A percentile compares a stretch with the other conserved stretches of the same genome.
phyloP scores from a whole-genome alignment of 805 yeast genomes.

The Candida pseudoglaebosa region DNA sequence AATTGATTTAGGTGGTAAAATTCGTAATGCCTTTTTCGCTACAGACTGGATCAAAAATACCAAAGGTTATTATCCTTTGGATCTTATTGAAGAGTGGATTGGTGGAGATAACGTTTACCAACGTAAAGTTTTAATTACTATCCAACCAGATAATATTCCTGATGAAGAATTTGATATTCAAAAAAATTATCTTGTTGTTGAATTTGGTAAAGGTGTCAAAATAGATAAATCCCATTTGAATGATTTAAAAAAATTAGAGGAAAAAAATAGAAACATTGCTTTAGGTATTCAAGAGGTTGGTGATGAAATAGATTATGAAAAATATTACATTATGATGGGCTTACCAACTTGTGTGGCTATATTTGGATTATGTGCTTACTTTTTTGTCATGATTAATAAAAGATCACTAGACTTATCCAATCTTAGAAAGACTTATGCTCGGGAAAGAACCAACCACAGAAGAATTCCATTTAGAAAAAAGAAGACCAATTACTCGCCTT shows the following conservation, averaged over 20 bases:
- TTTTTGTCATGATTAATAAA: constrained; percentile 55
- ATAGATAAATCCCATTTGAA: constrained; percentile 46
- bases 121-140: constrained; percentile 57
- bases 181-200: constrained; percentile 39
- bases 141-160: constrained; percentile 65
- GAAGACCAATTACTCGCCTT: constrained; percentile 20
- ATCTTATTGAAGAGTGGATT: constrained; percentile 62
- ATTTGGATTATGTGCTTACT: constrained; percentile 59
- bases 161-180: constrained; percentile 65
- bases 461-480: constrained; percentile 24
- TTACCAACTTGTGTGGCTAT: constrained; percentile 65
- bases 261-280: constrained; percentile 19
- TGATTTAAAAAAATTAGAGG: constrained; percentile 39
- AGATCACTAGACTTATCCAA: constrained; percentile 37
- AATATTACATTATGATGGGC: constrained; percentile 60
- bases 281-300: constrained; percentile 27
- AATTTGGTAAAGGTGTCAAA: constrained; percentile 48
- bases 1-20: constrained; percentile 35
- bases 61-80: constrained; percentile 63
- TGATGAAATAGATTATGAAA: constrained; percentile 50
- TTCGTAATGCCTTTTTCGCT: constrained; percentile 50
- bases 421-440: constrained; percentile 28
- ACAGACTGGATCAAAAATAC: constrained; percentile 66
- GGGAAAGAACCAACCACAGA: constrained; percentile 24
- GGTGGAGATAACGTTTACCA: constrained; percentile 37